These are phyloP conservation scores for Brassica balearica DNA, from an alignment of 441 rosid genomes.

Conservation along the genomic window DNA sequence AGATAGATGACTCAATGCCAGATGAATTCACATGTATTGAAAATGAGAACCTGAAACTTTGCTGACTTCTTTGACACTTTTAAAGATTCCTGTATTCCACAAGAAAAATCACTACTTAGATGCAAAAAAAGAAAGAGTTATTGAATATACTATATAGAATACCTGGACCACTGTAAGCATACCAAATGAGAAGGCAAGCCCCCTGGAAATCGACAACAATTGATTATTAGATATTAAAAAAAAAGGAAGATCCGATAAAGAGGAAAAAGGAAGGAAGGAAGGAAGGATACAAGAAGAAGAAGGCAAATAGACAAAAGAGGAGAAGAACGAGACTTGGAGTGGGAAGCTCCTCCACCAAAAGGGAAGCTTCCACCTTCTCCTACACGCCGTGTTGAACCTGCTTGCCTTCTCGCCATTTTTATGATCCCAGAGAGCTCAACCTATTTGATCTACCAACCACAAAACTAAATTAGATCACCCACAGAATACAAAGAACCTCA, in stretches of 20 bases:
- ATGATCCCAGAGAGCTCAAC: slow-evolving; percentile 12
- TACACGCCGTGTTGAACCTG: slow-evolving; percentile 67
- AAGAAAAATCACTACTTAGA: neutral
- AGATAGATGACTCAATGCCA: neutral
- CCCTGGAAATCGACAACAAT: slow-evolving; percentile 56
- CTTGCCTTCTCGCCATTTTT: slow-evolving; percentile 85
- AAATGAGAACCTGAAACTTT: slow-evolving; percentile 52
- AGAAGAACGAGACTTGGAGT: slow-evolving; percentile 82
- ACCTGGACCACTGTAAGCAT: slow-evolving; percentile 74
- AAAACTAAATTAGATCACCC: no score
- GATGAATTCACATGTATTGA: neutral
- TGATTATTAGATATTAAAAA: no score
- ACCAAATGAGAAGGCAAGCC: slow-evolving; percentile 71
- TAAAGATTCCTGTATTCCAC: slow-evolving; percentile 54
- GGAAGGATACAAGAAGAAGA: slow-evolving; percentile 55
- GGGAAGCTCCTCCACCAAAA: slow-evolving; percentile 64
- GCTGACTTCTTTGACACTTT: slow-evolving; percentile 55
- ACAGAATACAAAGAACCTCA: no score
- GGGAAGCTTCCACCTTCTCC: slow-evolving; percentile 77
- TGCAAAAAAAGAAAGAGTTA: neutral
- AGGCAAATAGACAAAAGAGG: slow-evolving; percentile 73
- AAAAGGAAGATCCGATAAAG: neutral
- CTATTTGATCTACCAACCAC: slow-evolving; percentile 20
- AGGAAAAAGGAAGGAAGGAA: neutral
- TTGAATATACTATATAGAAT: neutral